Evolutionary conservation across 2,329 filamentous ascomycete genomes (phyloP), one percentile per base, ranked within the genome.

Genomic region (Epicoccum nigrum): DNA sequence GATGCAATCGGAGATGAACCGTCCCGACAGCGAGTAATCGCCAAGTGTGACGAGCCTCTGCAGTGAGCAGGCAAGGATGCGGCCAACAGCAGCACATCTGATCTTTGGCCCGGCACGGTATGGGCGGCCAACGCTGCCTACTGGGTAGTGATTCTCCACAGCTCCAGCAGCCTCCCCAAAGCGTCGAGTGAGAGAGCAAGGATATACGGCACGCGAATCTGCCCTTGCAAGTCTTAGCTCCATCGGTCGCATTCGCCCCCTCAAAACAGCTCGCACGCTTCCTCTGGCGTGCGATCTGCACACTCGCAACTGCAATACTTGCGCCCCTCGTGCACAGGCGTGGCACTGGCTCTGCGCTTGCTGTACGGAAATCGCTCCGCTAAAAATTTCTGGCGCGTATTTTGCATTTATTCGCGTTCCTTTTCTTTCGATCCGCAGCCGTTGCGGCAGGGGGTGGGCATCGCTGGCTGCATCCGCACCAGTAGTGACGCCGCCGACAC

Each of bases 1-100:
- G 65, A 71, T 68, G 64, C 64, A 70, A 73, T 73, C 71, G 71
- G 71, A 74, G 69, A 74, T 73, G 64, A 63, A 62, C 58, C 61
- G 64, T 60, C 42, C 50, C 58, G 60, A 59, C 62, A 66, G 54
- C 60, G 60, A 63, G 60, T 49, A 48, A 54, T 54, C 17, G 51
- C 45, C 16, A 39, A 28, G 51, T 49, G 51, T 48, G 51, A 54
- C 51, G 51, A 49, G 51, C 43, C 38, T 52, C 49, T 52, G 43
- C 49, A 52, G 49, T 47, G 38, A 52, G 49, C 46, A 38, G 38
- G 49, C 49, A 52, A 47, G 49, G 43, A 52, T 47, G 44, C 37
- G 7, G 15, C 39, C 20, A 27, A 52, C 33, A 52, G 17, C 43
- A 46, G 49, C 43, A 52, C 49, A 52, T 47, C 38, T 47, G 43